These are phyloP conservation scores for Colletotrichum trifolii DNA, from an alignment of 2,329 filamentous ascomycete species.

Conservation along the genomic window DNA sequence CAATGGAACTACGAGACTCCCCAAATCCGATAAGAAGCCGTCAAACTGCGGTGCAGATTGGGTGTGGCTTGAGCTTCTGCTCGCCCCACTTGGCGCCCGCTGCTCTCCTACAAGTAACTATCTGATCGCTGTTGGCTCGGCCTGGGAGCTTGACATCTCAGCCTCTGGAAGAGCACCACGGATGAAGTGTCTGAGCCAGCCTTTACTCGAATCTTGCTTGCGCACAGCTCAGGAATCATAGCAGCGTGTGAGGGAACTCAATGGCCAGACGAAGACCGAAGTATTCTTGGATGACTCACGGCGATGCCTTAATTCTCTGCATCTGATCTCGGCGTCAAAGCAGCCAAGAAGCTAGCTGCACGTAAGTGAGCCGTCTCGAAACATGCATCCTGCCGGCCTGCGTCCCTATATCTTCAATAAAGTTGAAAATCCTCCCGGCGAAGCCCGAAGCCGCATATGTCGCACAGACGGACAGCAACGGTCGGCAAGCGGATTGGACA, in stretches of 20 bases:
- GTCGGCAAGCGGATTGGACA: no score
- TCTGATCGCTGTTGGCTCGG: constrained; percentile 11
- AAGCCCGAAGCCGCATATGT: background rate
- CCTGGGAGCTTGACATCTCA: background rate
- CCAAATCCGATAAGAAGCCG: constrained; percentile 5
- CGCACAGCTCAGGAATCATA: no score
- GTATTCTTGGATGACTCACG: no score
- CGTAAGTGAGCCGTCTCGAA: background rate
- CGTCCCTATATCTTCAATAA: background rate
- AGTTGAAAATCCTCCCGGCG: background rate
- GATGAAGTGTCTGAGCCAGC: no score
- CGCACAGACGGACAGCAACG: background rate
- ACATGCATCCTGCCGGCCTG: background rate
- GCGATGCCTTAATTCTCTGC: no score
- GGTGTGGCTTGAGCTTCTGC: constrained; percentile 33
- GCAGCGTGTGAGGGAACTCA: no score
- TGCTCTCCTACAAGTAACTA: background rate
- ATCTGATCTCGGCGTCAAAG: no score
- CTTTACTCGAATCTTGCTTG: no score
- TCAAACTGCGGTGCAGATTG: constrained; percentile 27
- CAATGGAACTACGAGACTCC: constrained; percentile 9
- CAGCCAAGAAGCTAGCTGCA: no score
- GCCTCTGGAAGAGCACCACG: background rate
- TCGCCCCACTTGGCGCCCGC: constrained; percentile 19
- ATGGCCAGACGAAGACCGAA: no score